Conservation (phyloP, 768 basidiomycete species). For the Rubroboletus satanas region DNA sequence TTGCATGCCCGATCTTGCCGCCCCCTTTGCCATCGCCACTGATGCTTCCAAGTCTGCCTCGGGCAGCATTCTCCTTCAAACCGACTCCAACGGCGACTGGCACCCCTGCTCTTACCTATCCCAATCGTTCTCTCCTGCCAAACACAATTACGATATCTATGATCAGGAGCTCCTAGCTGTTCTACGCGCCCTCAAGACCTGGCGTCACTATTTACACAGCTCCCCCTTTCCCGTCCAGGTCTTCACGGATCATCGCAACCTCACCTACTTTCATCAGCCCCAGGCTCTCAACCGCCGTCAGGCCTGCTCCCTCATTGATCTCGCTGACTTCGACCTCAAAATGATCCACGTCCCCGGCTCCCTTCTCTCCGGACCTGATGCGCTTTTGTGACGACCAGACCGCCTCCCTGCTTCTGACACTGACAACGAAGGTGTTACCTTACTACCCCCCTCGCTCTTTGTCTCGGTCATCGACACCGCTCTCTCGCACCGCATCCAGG, state of each 20-base stretch:
- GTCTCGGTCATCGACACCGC: rapidly evolving
- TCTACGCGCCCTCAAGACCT: not conserved
- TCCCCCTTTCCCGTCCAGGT: not conserved
- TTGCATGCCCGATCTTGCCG: rapidly evolving
- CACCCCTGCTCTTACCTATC: not conserved
- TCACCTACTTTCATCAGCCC: not conserved
- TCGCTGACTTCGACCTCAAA: not conserved
- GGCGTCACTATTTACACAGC: not conserved
- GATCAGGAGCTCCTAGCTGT: not conserved
- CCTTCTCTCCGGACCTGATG: rapidly evolving
- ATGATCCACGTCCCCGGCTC: not conserved
- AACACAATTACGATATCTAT: not conserved
- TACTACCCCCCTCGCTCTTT: too few species aligned
- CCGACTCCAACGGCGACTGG: not conserved
- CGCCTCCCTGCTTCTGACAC: not conserved
- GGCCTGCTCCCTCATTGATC: not conserved
- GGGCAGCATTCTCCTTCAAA: rapidly evolving
- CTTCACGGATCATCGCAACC: not conserved
- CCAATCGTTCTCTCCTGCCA: rapidly evolving
- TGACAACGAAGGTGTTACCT: rapidly evolving
- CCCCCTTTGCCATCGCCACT: too few species aligned
- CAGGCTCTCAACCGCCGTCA: not conserved
- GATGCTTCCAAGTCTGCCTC: not conserved
- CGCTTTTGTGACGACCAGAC: rapidly evolving
- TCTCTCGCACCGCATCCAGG: not conserved